Conservation (phyloP, 306 rosid species). For the Acacia melanoxylon region DNA sequence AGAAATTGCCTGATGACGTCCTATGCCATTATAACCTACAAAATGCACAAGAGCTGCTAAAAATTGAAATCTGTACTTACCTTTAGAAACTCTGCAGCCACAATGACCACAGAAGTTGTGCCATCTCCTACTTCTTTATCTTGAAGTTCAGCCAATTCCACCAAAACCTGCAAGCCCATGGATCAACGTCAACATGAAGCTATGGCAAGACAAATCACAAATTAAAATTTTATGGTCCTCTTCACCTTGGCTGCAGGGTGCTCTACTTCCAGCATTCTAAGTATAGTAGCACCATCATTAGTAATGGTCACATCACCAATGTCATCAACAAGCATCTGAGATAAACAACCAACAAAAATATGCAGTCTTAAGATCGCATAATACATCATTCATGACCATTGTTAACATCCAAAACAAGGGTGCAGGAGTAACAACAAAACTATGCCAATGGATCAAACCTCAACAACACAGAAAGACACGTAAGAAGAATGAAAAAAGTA, state of each 20-base stretch:
- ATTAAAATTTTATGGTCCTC: neutral
- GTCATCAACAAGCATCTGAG: slow-evolving; percentile 96
- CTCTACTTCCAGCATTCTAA: slow-evolving; percentile 96
- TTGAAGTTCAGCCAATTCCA: slow-evolving; percentile 94
- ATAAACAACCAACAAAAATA: slow-evolving; percentile 16
- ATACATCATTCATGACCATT: neutral
- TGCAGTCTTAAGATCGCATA: neutral
- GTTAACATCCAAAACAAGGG: neutral
- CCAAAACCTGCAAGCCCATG: slow-evolving; percentile 65
- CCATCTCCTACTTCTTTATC: slow-evolving; percentile 99
- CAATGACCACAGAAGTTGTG: slow-evolving; percentile 91
- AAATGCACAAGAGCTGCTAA: neutral
- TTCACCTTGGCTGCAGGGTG: slow-evolving; percentile 97
- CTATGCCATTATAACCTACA: neutral
- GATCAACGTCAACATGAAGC: neutral
- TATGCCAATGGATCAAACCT: neutral
- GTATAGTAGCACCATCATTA: slow-evolving; percentile 95
- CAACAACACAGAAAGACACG: neutral
- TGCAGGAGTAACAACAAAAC: neutral
- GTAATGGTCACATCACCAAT: slow-evolving; percentile 94
- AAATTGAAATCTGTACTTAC: slow-evolving; percentile 33
- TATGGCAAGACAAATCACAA: neutral
- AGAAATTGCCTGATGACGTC: neutral
- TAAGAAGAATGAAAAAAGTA: neutral
- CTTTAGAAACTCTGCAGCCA: slow-evolving; percentile 94